Conservation (phyloP, 148 eudicot species). For the Beta vulgaris region DNA sequence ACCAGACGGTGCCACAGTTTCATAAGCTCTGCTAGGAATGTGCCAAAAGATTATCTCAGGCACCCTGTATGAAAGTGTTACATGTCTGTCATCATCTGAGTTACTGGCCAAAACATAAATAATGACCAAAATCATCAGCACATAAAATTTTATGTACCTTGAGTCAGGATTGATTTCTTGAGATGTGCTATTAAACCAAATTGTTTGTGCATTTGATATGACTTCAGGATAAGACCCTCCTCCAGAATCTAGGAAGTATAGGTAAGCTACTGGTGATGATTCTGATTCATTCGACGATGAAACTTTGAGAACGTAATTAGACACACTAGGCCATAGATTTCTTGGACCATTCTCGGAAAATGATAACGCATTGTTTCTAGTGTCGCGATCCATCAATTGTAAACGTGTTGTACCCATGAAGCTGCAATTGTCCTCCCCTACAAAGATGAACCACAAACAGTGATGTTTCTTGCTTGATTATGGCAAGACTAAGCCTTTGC, state of each 20-base stretch:
- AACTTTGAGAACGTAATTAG: conserved; percentile 66
- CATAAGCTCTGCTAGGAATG: conserved; percentile 73
- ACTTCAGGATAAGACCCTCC: conserved; percentile 97
- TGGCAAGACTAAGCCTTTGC: neutral
- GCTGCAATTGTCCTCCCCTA: conserved; percentile 52
- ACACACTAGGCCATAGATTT: conserved; percentile 82
- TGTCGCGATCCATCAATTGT: conserved; percentile 64
- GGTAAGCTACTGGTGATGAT: conserved; percentile 46
- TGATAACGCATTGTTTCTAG: conserved; percentile 39
- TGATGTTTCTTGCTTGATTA: neutral
- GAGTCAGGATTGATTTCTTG: conserved; percentile 64
- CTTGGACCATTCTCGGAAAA: conserved; percentile 54
- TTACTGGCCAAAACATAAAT: neutral
- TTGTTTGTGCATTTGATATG: conserved; percentile 64
- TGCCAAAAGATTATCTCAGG: conserved; percentile 96
- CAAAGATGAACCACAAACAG: neutral
- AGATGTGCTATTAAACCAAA: conserved; percentile 67
- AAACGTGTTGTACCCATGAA: conserved; percentile 65
- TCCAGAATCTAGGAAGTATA: conserved; percentile 92
- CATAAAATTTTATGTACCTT: conserved; percentile 38
- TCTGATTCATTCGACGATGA: conserved; percentile 43
- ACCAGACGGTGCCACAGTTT: conserved; percentile 53
- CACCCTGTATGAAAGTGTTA: conserved; percentile 47
- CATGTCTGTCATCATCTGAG: neutral
- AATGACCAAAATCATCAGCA: neutral